Evolutionary conservation across 257 asterid species (phyloP), one percentile per base, ranked within the genome.

Genomic region (Solanum arcanum): DNA sequence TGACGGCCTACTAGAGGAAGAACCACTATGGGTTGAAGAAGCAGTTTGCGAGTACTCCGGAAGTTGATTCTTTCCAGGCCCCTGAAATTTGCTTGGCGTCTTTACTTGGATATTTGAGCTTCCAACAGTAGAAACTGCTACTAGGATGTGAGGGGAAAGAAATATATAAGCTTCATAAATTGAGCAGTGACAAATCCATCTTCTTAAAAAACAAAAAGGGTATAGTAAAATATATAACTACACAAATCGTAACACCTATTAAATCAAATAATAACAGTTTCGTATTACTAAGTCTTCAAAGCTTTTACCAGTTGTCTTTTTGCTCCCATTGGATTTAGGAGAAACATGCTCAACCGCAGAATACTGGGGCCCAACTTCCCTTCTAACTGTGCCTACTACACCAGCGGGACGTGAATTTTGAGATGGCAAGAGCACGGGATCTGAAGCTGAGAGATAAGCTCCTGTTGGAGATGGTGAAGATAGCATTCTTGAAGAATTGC

Each of bases 1-100:
- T 23, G 98, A 91, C 46, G 98, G 97, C 92, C 97, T 88, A 87
- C 95, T 91, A 87, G 87, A 87, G 80, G 97, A 83, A 86, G 96
- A 90, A 88, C 90, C 90, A 44, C 91, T 83, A 75, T 64, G 90
- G 88, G 88, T 85, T 86, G 93, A 92, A 74, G 96, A 84, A 64
- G 91, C 81, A 88, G 83, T 84, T 84, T 89, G 95, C 20, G 86
- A 86, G 88, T 92, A 75, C 86, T 94, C 98, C 56, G 74, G 77
- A 62, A 52, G 94, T 86, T 91, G 93, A 92, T 90, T 92, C 92
- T 94, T 93, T 88, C 93, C 97, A 85, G 81, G 88, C 72, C 88
- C 93, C 83, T 90, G 92, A 86, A 87, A 64, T 85, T 91, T 90
- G 89, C 88, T 89, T 20, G 93, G 88, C 89, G 90, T 85, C 90